Conservation (phyloP, 2,329 filamentous ascomycete species). For the Triangularia setosa region DNA sequence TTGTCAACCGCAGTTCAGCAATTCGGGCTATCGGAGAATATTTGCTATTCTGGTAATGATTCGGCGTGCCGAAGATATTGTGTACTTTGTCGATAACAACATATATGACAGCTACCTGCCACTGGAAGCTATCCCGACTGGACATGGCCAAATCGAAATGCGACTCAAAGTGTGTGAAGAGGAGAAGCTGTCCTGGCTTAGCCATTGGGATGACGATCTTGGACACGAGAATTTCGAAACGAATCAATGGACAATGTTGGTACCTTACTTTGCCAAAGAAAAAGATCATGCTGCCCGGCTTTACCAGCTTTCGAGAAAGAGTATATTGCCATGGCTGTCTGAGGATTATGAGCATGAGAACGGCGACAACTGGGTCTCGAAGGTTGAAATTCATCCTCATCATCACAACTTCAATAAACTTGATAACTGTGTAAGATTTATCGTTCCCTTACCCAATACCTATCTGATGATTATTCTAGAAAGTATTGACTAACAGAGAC, state of each 20-base stretch:
- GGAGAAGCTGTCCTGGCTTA: neutral
- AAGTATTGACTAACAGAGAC: too few species aligned
- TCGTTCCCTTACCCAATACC: neutral
- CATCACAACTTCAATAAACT: conserved; percentile 13
- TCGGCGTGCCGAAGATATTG: neutral
- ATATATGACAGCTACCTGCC: conserved; percentile 12
- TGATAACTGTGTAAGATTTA: neutral
- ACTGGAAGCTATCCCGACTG: neutral
- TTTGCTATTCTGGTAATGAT: conserved; percentile 12
- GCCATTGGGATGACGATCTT: neutral
- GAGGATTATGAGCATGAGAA: neutral
- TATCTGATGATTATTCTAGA: too few species aligned
- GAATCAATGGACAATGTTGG: conserved; percentile 8
- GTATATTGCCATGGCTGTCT: conserved; percentile 10
- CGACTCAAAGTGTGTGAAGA: neutral
- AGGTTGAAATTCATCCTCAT: conserved; percentile 5
- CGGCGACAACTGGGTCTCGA: conserved; percentile 9
- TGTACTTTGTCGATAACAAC: neutral
- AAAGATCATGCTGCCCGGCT: neutral
- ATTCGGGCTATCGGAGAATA: conserved; percentile 1
- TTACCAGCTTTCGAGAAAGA: conserved; percentile 9
- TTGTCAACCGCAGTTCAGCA: neutral
- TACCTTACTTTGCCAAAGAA: conserved; percentile 10
- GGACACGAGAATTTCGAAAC: conserved; percentile 2
- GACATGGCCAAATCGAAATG: neutral